These are phyloP conservation scores for Cyclotella sp. DNA, from an alignment of 108 stramenopile species.

Conservation along the genomic window DNA sequence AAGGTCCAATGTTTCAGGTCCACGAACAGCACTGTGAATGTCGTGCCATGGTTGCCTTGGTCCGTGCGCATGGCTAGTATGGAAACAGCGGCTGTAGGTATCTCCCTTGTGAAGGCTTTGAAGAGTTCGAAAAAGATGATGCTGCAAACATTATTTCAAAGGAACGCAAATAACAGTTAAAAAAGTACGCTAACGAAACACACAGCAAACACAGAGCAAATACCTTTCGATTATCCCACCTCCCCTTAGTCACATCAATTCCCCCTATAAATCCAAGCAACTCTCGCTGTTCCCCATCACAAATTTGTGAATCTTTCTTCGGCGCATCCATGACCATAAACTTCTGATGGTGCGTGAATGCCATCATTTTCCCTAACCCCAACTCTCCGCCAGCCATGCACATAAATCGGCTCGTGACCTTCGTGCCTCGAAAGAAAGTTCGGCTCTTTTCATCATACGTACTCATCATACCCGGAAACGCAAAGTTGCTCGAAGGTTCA, in stretches of 20 bases:
- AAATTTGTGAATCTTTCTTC: constrained; percentile 4
- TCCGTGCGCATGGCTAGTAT: constrained; percentile 33
- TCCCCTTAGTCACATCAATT: constrained; percentile 66
- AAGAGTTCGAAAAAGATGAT: constrained; percentile 56
- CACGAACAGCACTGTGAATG: constrained; percentile 59
- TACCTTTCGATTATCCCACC: constrained; percentile 64
- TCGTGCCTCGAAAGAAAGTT: constrained; percentile 36
- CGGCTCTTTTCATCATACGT: constrained; percentile 50
- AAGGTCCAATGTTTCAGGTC: constrained; percentile 54
- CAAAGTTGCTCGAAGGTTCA: constrained; percentile 46
- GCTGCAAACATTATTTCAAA: constrained; percentile 3
- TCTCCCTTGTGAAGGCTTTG: constrained; percentile 52
- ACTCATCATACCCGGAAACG: constrained; percentile 50
- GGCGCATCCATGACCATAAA: constrained; percentile 54
- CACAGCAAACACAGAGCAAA: neutral
- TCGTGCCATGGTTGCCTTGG: constrained; percentile 66
- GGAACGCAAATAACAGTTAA: neutral
- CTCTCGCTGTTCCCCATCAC: constrained; percentile 31
- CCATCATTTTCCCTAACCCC: constrained; percentile 40
- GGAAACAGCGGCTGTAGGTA: constrained; percentile 45
- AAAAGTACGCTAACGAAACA: neutral
- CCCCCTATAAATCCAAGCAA: constrained; percentile 72
- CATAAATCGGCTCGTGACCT: constrained; percentile 45
- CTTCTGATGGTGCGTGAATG: constrained; percentile 61
- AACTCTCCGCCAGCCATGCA: constrained; percentile 36